Percentiles rank a stretch among this genome's conserved stretches.
Evolutionary conservation across 2,329 filamentous ascomycete genomes (phyloP).

Genomic region (Hypoxylon sp.): DNA sequence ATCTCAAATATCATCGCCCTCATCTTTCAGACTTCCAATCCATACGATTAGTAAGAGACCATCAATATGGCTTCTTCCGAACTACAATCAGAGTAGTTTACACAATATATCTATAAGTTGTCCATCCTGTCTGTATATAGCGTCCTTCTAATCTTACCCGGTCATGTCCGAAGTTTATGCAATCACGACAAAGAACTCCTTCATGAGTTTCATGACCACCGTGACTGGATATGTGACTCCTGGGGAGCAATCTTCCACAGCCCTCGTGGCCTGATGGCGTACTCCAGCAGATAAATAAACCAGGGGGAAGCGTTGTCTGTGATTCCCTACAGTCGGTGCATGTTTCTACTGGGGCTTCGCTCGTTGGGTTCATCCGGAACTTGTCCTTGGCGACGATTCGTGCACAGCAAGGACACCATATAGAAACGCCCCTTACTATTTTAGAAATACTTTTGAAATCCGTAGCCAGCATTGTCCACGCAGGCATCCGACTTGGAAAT

Average conservation of each 20-base stretch:
- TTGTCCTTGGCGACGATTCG: background rate
- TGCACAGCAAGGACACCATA: slow-evolving; percentile 35
- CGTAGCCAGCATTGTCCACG: slow-evolving; percentile 25
- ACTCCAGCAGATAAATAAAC: slow-evolving; percentile 26
- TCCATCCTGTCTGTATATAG: slow-evolving; percentile 10
- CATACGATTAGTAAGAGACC: no score
- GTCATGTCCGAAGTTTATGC: slow-evolving; percentile 28
- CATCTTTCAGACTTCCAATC: no score
- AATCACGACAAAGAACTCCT: slow-evolving; percentile 29
- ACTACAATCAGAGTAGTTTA: no score
- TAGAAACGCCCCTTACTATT: slow-evolving; percentile 5
- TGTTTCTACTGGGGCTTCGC: slow-evolving; percentile 23
- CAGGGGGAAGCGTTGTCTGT: background rate
- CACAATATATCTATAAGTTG: no score
- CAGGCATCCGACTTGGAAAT: slow-evolving; percentile 18
- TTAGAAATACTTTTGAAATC: slow-evolving; percentile 20
- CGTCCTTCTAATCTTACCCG: slow-evolving; percentile 23
- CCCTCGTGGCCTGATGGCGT: slow-evolving; percentile 16
- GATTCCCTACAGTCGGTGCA: slow-evolving; percentile 26
- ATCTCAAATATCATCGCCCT: no score
- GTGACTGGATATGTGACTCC: background rate
- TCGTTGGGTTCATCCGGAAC: slow-evolving; percentile 8
- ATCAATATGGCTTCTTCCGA: no score
- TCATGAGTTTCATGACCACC: slow-evolving; percentile 2
- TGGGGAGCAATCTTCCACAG: slow-evolving; percentile 35